Evolutionary conservation across 1,284 basidiomycete species (phyloP), one percentile per base, ranked within the genome.

Genomic region (Sanghuangporus sanghuang): DNA sequence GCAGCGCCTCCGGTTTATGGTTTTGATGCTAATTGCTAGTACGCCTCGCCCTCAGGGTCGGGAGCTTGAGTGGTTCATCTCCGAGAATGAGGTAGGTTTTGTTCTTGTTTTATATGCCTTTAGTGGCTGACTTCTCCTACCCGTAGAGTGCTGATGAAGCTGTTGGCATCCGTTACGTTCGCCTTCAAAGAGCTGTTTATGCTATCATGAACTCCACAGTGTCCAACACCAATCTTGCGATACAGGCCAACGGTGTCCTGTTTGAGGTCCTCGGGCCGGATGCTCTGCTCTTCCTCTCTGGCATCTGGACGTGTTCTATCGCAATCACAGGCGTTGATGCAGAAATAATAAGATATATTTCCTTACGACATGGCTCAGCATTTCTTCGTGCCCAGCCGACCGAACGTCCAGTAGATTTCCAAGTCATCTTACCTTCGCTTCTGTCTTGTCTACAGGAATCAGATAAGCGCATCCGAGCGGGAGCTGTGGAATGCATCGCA

Each of bases 361-460:
- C 87, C 0, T 73, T 91, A 11, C 74, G 79, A 1, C 90, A 94
- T 67, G 82, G 86, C 11, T 80, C 84, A 2, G 92, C 95, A 0
- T 90, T 97, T 67, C 76, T 92, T 32, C 87, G 94, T 69, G 91
- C 93, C 0, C 82, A 89, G 67, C 79, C 80, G 54, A 71, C 84
- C 16, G 71, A 76, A 40, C 85, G 85, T 16, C 82, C 80, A 32
- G 71, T 87, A 0, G 86, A 98, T 73, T 96, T 96, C 78, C 96
- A 98, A 76, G 89, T 88, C 0, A 79, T 96, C 12, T 71, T 98
- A 1, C 96, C 95, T 0, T 80, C 87, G 0, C 71, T 97, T 11
- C 76, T 98, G 1, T 79, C 90, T 8, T 84, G 86, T 2, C 70
- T 96, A 2, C 80, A 85, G 67, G 79, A 85, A 68, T 63, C 70